Evolutionary conservation across 2,329 filamentous ascomycete genomes (phyloP), one percentile per base, ranked within the genome.

Genomic region (Fusarium agapanthi): DNA sequence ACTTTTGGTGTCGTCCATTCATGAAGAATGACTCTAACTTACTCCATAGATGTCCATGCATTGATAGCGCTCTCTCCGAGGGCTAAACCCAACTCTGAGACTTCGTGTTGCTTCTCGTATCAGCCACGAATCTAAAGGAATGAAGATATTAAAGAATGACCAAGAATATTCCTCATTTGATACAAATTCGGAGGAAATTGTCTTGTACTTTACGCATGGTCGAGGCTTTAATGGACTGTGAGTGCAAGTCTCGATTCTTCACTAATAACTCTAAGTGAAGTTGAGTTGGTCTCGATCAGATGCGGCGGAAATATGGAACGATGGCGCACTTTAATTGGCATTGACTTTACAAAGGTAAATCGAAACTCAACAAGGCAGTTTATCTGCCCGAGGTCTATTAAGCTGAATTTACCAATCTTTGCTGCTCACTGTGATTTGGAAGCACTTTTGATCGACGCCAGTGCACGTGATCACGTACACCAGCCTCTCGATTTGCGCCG

Each of bases 401-500:
- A 34, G 32, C 32, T 34, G 32, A 4, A 4, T 30, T 30, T 30
- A 16, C 32, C 32, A 34, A 34, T 34, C 7, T 34, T 34, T 34
- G 22, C 7, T 32, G 53, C 8, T 54, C 14, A 40, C 11, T 41
- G 37, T 30, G 14, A 30, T 30, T 24, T 54, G 6, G 51, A 20
- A 14, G 38, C 44, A 30, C 24, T 53, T 34, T 34, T 48, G 53
- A 24, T 34, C 10, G 22, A 61, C 71, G 65, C 64, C 65, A 35
- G 57, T 37, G 55, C 78, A 79, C 78, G 78, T 79, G 78, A 79
- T 69, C 66, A 67, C 73, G 67, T 48, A 48, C 35, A 10, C 72
- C 73, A 77, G 48, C 73, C 73, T 76, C 71, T 67, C 54, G 56
- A 69, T 77, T 70, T 76, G 78, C 77, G 78, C 78, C 79, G 79